phyloP scores from a whole-genome alignment of 2,329 filamentous ascomycete species.

The Curvularia eragrostidis region DNA sequence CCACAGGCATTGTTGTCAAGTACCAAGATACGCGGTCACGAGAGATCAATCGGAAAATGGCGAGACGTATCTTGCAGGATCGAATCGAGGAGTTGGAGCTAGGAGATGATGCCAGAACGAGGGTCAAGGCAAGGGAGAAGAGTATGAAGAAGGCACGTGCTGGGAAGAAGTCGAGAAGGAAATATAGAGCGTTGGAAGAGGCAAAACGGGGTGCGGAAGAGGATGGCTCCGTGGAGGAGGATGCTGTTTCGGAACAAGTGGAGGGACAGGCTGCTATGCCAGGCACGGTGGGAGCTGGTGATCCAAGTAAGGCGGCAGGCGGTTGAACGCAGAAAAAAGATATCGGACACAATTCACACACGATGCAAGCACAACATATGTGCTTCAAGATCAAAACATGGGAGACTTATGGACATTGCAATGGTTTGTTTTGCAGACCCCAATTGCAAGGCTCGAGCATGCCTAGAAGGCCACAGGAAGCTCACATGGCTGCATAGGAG shows the following conservation, averaged over 20 bases:
- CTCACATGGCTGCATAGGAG: background rate
- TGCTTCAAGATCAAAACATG: background rate
- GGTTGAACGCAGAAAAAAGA: background rate
- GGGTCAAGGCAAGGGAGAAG: conserved; percentile 68
- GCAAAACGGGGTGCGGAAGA: conserved; percentile 71
- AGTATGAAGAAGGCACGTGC: conserved; percentile 76
- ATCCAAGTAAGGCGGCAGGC: conserved; percentile 1
- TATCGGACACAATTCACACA: background rate
- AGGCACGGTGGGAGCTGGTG: background rate
- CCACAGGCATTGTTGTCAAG: conserved; percentile 92
- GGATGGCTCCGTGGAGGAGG: conserved; percentile 60
- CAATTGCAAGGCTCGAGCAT: background rate
- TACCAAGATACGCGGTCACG: conserved; percentile 89
- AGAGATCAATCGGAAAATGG: conserved; percentile 85
- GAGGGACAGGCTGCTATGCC: conserved; percentile 14
- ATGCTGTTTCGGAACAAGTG: conserved; percentile 27
- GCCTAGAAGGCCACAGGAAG: too few species aligned
- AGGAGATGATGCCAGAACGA: conserved; percentile 71
- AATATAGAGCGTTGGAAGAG: conserved; percentile 66
- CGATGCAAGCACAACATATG: background rate
- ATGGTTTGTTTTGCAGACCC: background rate
- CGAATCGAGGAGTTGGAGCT: conserved; percentile 76
- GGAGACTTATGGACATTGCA: background rate
- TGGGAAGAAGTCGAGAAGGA: conserved; percentile 81
- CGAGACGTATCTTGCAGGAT: conserved; percentile 77